A percentile compares a stretch with the other conserved stretches of the same genome.
phyloP scores from a whole-genome alignment of 2,329 filamentous ascomycete genomes.

The Nemania diffusa region DNA sequence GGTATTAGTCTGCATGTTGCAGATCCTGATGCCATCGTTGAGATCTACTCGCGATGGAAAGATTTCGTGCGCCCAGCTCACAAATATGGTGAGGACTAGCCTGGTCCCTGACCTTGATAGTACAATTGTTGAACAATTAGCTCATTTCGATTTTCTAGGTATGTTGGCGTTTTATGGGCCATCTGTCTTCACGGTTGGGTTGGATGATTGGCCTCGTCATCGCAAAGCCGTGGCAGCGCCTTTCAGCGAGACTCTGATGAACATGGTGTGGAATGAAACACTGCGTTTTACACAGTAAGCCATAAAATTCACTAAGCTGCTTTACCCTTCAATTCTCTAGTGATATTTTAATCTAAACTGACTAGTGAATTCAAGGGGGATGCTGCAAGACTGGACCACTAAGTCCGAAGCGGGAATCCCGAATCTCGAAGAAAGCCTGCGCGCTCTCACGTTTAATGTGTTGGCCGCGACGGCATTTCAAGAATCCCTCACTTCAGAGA shows the following conservation, averaged over 20 bases:
- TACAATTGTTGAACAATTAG: not conserved
- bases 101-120: not conserved
- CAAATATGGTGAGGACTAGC: not conserved
- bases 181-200: slow-evolving; percentile 44
- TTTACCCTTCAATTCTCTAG: not conserved
- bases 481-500: slow-evolving; percentile 38
- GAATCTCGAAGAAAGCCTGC: slow-evolving; percentile 39
- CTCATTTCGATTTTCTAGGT: not conserved
- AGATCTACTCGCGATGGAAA: slow-evolving; percentile 37
- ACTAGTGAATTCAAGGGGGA: no score
- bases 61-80: slow-evolving; percentile 42
- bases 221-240: slow-evolving; percentile 44
- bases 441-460: slow-evolving; percentile 46
- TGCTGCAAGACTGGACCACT: slow-evolving; percentile 38
- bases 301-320: not conserved
- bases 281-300: slow-evolving; percentile 34
- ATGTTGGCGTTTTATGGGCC: slow-evolving; percentile 46
- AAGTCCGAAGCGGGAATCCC: slow-evolving; percentile 25
- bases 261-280: slow-evolving; percentile 46
- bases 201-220: slow-evolving; percentile 48
- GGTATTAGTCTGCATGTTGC: slow-evolving; percentile 39
- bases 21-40: slow-evolving; percentile 41
- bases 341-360: no score
- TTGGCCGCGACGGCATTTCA: slow-evolving; percentile 44
- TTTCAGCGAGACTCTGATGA: slow-evolving; percentile 47